These are phyloP conservation scores for Mrakia gelida DNA, from an alignment of 768 basidiomycete species.

Conservation along the genomic window DNA sequence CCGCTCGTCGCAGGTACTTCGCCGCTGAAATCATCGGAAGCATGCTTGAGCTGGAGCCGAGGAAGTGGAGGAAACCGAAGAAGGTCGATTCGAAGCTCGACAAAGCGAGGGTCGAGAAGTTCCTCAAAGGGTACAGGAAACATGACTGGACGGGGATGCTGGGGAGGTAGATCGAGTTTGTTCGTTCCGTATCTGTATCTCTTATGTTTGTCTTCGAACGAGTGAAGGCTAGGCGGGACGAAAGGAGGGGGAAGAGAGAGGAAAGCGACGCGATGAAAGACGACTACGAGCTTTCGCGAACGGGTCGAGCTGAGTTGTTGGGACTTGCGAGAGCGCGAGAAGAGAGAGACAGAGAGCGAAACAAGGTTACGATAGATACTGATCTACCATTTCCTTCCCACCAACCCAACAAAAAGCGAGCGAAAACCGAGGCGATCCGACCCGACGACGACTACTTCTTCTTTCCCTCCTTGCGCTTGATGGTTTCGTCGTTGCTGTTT, in stretches of 20 bases:
- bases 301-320: no score
- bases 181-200: not conserved
- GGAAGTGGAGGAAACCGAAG: conserved; percentile 77
- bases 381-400: not conserved
- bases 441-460: conserved; percentile 56
- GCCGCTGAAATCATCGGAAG: conserved; percentile 93
- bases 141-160: conserved; percentile 49
- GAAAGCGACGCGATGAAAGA: no score
- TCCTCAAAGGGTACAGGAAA: conserved; percentile 62
- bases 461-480: conserved; percentile 88
- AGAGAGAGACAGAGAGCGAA: no score
- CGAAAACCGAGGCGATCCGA: not conserved
- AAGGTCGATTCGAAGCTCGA: conserved; percentile 67
- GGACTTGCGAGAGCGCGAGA: no score
- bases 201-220: no score
- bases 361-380: no score
- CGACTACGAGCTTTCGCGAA: no score
- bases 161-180: conserved; percentile 14
- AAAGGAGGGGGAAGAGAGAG: no score
- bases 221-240: no score
- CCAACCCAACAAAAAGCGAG: not conserved
- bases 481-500: conserved; percentile 77
- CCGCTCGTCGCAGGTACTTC: conserved; percentile 63
- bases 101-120: conserved; percentile 62
- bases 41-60: conserved; percentile 76